Conservation (phyloP, 1,284 basidiomycete genomes). For the Cryptococcus deneoformans region DNA sequence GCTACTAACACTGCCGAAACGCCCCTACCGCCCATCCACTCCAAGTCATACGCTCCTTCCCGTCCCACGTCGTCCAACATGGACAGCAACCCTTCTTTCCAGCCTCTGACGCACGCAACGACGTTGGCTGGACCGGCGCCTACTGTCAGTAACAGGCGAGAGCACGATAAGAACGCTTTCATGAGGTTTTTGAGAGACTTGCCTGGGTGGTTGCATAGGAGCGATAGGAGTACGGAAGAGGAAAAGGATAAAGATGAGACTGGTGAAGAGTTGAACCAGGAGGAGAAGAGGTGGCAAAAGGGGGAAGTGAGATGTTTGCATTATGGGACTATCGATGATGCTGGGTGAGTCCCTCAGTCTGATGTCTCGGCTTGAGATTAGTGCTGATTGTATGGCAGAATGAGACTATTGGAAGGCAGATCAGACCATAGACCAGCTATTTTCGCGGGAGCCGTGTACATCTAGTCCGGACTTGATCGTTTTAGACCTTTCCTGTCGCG, state of each 20-base stretch:
- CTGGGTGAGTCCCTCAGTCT: conserved; percentile 22
- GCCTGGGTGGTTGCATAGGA: conserved; percentile 31
- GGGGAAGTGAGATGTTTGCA: conserved; percentile 48
- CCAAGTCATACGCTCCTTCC: background rate
- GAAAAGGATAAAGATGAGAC: background rate
- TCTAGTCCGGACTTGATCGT: conserved; percentile 17
- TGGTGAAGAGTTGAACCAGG: background rate
- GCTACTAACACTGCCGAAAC: no score
- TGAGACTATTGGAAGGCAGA: conserved; percentile 47
- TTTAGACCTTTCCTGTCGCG: background rate
- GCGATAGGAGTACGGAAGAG: background rate
- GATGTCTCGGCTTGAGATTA: background rate
- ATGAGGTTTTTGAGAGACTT: conserved; percentile 38
- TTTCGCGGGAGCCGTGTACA: conserved; percentile 47
- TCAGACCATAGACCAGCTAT: conserved; percentile 49
- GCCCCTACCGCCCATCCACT: background rate
- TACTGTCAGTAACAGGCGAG: background rate
- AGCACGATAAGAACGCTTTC: conserved; percentile 23
- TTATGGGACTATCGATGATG: conserved; percentile 50
- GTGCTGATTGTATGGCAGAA: conserved; percentile 17
- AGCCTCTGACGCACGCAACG: background rate
- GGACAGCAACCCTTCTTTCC: background rate
- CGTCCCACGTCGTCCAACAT: background rate
- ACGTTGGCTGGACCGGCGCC: background rate
- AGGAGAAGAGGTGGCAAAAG: conserved; percentile 22